phyloP scores from a whole-genome alignment of 192 early-diverging fungal genomes.

The Thamnidium elegans region DNA sequence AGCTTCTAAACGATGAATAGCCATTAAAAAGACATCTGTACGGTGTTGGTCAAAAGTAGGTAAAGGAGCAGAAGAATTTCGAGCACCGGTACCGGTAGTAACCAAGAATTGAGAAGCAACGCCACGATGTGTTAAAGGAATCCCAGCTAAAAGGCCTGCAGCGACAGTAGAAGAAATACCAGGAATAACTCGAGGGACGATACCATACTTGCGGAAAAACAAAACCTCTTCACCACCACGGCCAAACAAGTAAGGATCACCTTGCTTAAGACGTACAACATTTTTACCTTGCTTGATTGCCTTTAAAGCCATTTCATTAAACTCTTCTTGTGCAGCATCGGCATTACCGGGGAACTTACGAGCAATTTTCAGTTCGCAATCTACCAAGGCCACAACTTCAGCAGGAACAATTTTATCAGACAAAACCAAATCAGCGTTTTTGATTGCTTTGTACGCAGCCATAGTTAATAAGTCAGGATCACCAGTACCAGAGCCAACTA shows the following conservation, averaged over 20 bases:
- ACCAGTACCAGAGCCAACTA: constrained; percentile 88
- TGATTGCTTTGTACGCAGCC: constrained; percentile 64
- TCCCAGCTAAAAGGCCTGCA: constrained; percentile 59
- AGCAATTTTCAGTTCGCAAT: constrained; percentile 51
- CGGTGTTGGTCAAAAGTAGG: constrained; percentile 57
- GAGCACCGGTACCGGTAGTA: constrained; percentile 63
- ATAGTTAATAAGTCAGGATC: constrained; percentile 80
- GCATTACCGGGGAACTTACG: constrained; percentile 76
- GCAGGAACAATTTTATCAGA: constrained; percentile 79
- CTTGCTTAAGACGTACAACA: constrained; percentile 91
- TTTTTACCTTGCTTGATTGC: constrained; percentile 59
- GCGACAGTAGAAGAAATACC: constrained; percentile 71
- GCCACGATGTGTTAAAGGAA: constrained; percentile 80
- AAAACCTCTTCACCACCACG: constrained; percentile 88
- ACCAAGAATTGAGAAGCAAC: constrained; percentile 74
- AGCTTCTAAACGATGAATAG: constrained; percentile 63
- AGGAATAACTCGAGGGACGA: constrained; percentile 56
- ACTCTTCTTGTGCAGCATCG: constrained; percentile 75
- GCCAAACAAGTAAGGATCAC: constrained; percentile 92
- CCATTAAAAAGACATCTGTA: constrained; percentile 78
- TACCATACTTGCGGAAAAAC: constrained; percentile 70
- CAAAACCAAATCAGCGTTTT: constrained; percentile 77
- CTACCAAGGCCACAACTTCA: constrained; percentile 51
- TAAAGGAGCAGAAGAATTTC: constrained; percentile 61
- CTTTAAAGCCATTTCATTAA: constrained; percentile 63